Conservation (phyloP, 495 filamentous ascomycete species). For the Neurospora pannonica region DNA sequence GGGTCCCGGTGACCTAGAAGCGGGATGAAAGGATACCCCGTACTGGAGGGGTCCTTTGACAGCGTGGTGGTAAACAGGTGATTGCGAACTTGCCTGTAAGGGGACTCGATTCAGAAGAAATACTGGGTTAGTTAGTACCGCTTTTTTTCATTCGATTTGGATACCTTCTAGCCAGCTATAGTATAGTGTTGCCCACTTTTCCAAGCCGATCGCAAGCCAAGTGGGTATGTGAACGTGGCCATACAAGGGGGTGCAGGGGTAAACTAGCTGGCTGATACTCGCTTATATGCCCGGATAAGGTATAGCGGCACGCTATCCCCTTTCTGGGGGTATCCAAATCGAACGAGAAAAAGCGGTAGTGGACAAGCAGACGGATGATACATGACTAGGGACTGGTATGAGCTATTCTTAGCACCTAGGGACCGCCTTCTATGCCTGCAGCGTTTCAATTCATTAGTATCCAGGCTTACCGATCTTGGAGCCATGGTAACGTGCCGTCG, state of each 20-base stretch:
- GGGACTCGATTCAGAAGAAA: constrained; percentile 8
- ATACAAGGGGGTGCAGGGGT: no score
- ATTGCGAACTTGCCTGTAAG: constrained; percentile 6
- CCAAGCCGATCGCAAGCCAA: no score
- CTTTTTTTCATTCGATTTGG: neutral
- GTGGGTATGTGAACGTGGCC: no score
- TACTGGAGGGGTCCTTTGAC: constrained; percentile 17
- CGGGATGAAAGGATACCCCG: neutral
- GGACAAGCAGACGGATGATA: constrained; percentile 15
- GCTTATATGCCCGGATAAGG: no score
- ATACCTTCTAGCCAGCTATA: no score
- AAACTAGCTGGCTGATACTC: no score
- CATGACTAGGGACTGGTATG: constrained; percentile 17
- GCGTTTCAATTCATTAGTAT: constrained; percentile 28
- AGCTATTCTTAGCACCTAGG: constrained; percentile 33
- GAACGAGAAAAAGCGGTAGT: neutral
- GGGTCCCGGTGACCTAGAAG: neutral
- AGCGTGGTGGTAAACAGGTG: constrained; percentile 6
- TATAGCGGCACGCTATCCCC: no score
- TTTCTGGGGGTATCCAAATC: no score
- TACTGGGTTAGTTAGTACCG: constrained; percentile 5
- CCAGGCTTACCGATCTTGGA: constrained; percentile 30
- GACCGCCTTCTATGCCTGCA: constrained; percentile 30
- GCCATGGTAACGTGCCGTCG: constrained; percentile 31
- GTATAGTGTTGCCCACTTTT: no score